Base-by-base conservation (phyloP, 2,329 filamentous ascomycete genomes). In the Didymella glomerata region DNA sequence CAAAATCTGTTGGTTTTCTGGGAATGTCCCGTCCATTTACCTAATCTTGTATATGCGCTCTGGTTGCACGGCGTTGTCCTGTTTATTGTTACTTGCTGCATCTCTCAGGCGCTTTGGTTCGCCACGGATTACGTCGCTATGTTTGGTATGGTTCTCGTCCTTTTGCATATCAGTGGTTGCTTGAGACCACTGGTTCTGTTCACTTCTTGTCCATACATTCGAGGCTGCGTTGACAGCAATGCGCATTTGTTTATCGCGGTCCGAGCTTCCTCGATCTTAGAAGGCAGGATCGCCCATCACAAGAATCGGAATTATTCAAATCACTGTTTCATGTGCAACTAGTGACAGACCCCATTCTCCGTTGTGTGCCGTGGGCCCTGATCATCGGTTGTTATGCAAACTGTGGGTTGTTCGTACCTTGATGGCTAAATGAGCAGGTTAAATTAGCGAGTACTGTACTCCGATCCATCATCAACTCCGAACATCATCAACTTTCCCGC, bases 11-110 rank as follows among this genome's bases (percentile, higher is more conserved):
- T 68, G 67, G 64, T 63, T 58, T 57, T 59, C 52, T 48, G 63
- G 68, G 57, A 63, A 67, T 66, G 67, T 66, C 60, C 58, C 69
- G 63, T 68, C 65, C 61, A 63, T 61, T 13, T 67, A 67, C 54
- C 56, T 70, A 68, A 69, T 70, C 45, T 62, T 68, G 68, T 68
- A 68, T 50, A 68, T 65, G 57, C 54, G 49, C 42, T 38, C 22
- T 51, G 36, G 46, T 60, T 44, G 46, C 41, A 48, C 13, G 51
- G 54, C 44, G 48, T 54, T 54, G 8, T 44, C 9, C 38, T 34
- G 13, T 34, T 49, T 45, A 46, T 52, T 50, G 30, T 47, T 46
- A 41, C 9, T 49, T 53, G 16, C 30, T 51, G 50, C 56, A 59
- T 59, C 20, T 45, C 42, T 50, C 34, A 46, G 50, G 56, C 51